phyloP scores from a whole-genome alignment of 257 asterid species.

The Capsicum rhomboideum region DNA sequence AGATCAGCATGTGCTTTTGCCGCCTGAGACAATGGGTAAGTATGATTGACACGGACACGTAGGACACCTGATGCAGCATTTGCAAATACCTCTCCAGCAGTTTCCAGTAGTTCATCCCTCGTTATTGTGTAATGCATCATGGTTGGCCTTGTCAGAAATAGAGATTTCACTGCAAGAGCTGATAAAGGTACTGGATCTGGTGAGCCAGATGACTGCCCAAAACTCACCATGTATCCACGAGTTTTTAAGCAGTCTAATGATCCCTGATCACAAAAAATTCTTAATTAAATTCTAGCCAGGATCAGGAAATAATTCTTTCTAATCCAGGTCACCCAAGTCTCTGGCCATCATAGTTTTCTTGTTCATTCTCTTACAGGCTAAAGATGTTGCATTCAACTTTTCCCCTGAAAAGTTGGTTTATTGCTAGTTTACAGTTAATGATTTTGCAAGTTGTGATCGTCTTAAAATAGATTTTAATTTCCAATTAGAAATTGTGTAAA shows the following conservation, averaged over 20 bases:
- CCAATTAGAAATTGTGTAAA: background rate
- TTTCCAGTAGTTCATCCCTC: slow-evolving; percentile 57
- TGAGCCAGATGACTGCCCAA: slow-evolving; percentile 85
- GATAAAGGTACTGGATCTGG: slow-evolving; percentile 75
- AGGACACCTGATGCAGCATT: slow-evolving; percentile 58
- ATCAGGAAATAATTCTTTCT: background rate
- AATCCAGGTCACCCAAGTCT: background rate
- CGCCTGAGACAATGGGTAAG: slow-evolving; percentile 64
- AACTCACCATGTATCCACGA: slow-evolving; percentile 86
- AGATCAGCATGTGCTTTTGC: slow-evolving; percentile 85
- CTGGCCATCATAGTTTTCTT: background rate
- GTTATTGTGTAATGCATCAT: slow-evolving; percentile 56
- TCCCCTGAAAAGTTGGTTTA: background rate
- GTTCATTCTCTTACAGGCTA: background rate
- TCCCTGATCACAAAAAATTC: slow-evolving; percentile 37
- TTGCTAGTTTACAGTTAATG: background rate
- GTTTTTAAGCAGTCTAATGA: slow-evolving; percentile 75
- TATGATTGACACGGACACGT: slow-evolving; percentile 58
- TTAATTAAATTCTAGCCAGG: background rate
- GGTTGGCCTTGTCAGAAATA: slow-evolving; percentile 85
- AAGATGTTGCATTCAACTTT: background rate
- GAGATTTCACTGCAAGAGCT: slow-evolving; percentile 59
- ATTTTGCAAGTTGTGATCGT: background rate
- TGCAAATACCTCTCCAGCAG: slow-evolving; percentile 76
- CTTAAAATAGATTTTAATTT: background rate